Conservation (phyloP, 805 yeast species). For the Wickerhamiella siamensis region DNA sequence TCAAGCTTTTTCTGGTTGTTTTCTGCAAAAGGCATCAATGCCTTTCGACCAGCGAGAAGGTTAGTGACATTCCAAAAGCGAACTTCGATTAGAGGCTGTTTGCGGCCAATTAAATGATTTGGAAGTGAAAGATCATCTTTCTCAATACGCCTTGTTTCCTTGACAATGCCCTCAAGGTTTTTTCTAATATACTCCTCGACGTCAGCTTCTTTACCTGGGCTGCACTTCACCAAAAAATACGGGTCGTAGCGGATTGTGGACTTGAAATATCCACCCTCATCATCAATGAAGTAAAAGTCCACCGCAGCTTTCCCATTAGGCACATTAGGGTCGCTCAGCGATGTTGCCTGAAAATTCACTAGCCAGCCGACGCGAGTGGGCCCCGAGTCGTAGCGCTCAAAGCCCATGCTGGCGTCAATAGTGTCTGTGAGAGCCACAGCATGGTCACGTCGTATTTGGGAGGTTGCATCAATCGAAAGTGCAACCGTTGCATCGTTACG, state of each 20-base stretch:
- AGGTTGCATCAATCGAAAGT: conserved; percentile 10
- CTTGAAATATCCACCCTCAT: conserved; percentile 92
- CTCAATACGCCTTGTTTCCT: conserved; percentile 36
- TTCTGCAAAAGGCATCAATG: conserved; percentile 52
- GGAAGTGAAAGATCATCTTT: conserved; percentile 75
- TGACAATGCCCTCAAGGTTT: conserved; percentile 48
- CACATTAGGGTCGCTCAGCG: conserved; percentile 25
- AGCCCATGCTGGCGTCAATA: conserved; percentile 77
- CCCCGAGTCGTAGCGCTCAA: conserved; percentile 61
- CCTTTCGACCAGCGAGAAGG: conserved; percentile 57
- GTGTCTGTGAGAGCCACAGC: conserved; percentile 30
- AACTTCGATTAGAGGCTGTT: conserved; percentile 48
- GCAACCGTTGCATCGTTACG: conserved; percentile 6
- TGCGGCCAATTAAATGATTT: conserved; percentile 73
- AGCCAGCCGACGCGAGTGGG: conserved; percentile 76
- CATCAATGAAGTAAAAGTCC: conserved; percentile 86
- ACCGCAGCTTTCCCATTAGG: conserved; percentile 73
- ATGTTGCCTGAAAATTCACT: conserved; percentile 82
- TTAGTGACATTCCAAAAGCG: conserved; percentile 64
- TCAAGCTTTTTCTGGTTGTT: conserved; percentile 49
- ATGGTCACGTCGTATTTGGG: conserved; percentile 8
- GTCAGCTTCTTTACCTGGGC: conserved; percentile 42
- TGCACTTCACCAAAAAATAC: conserved; percentile 59
- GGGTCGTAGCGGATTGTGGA: conserved; percentile 76
- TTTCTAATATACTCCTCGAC: conserved; percentile 75